A percentile compares a stretch with the other conserved stretches of the same genome.
Evolutionary conservation across 176 grass and related monocot genomes (phyloP).

Genomic region (Pharus latifolius): DNA sequence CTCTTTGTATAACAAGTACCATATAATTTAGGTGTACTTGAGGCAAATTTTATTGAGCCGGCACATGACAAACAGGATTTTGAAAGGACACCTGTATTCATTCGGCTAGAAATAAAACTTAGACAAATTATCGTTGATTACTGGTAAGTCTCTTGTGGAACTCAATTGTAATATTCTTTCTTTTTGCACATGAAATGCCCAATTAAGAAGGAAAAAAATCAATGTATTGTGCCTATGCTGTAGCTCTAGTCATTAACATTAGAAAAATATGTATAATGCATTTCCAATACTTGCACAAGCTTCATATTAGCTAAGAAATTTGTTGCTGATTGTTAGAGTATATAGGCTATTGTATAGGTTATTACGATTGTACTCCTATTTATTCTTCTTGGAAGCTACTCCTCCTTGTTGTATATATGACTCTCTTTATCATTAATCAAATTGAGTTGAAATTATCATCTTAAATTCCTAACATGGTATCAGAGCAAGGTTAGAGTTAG

Average conservation of each 20-base stretch:
- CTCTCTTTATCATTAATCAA: no score
- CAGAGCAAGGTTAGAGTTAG: no score
- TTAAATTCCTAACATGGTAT: no score
- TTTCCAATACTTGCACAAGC: not conserved
- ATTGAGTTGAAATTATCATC: no score
- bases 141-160: slow-evolving; percentile 44
- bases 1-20: slow-evolving; percentile 9
- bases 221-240: not conserved
- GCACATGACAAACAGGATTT: slow-evolving; percentile 99
- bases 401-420: no score
- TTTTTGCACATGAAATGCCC: not conserved
- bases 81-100: slow-evolving; percentile 87
- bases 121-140: slow-evolving; percentile 83
- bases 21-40: slow-evolving; percentile 74
- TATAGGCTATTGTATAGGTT: no score
- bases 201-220: not conserved
- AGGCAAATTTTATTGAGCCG: slow-evolving; percentile 98
- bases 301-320: not conserved
- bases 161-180: not conserved
- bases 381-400: no score
- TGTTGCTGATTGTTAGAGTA: not conserved
- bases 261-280: not conserved
- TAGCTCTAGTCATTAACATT: not conserved
- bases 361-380: no score
- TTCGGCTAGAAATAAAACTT: slow-evolving; percentile 74